A percentile compares a stretch with the other conserved stretches of the same genome.
These are phyloP conservation scores for Phanerochaete sordida DNA, from an alignment of 768 basidiomycete species.

Conservation along the genomic window DNA sequence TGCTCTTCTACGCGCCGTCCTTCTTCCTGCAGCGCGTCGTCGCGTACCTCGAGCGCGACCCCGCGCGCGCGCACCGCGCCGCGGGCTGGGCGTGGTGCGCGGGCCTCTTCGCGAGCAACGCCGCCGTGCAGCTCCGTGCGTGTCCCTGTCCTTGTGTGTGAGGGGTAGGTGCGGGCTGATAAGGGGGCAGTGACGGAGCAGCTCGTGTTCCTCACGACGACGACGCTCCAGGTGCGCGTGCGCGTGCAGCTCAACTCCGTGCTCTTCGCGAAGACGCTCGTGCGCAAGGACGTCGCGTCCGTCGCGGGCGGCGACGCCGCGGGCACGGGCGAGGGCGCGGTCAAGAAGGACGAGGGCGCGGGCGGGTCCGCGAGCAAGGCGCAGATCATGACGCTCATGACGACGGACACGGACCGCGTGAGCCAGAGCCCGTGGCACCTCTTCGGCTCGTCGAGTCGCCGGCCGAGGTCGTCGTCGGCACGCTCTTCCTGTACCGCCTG, in stretches of 20 bases:
- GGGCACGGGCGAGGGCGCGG: constrained; percentile 36
- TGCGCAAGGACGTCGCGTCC: constrained; percentile 80
- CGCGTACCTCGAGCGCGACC: constrained; percentile 61
- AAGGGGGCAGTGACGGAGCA: constrained; percentile 55
- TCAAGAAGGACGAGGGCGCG: constrained; percentile 47
- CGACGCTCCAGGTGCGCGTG: constrained; percentile 65
- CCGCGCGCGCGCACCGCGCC: constrained; percentile 45
- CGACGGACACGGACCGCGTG: constrained; percentile 88
- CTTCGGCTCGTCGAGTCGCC: constrained; percentile 74
- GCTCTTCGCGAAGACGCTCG: constrained; percentile 81
- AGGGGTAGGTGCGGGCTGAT: constrained; percentile 6
- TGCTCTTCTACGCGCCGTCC: constrained; percentile 54
- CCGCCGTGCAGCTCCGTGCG: constrained; percentile 41
- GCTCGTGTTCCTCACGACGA: constrained; percentile 67
- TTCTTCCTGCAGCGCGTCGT: constrained; percentile 62
- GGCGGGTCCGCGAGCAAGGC: constrained; percentile 53
- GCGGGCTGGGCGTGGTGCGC: constrained; percentile 76
- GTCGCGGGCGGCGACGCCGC: constrained; percentile 35
- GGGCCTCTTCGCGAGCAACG: constrained; percentile 45
- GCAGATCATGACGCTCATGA: constrained; percentile 96
- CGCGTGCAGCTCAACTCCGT: constrained; percentile 77
- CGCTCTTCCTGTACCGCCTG: constrained; percentile 71
- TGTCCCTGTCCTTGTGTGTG: background rate
- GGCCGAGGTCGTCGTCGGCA: constrained; percentile 73
- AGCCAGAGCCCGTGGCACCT: constrained; percentile 81